These are phyloP conservation scores for Phoma sp. DNA, from an alignment of 2,329 filamentous ascomycete species.

Conservation along the genomic window DNA sequence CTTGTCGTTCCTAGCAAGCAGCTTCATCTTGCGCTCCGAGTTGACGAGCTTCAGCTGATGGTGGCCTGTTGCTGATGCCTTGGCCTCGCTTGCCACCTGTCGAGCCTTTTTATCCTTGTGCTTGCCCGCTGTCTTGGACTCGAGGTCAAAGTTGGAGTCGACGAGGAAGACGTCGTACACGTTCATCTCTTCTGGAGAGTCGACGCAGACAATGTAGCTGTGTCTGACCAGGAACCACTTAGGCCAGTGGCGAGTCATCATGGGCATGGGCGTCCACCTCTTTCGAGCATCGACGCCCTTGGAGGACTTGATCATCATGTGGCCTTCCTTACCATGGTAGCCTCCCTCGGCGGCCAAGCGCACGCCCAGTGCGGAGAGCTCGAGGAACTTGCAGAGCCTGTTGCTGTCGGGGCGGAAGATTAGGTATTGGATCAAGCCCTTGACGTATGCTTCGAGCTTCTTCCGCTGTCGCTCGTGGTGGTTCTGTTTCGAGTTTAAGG, in stretches of 20 bases:
- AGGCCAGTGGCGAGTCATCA: conserved; percentile 83
- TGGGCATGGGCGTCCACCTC: conserved; percentile 77
- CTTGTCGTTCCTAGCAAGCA: conserved; percentile 89
- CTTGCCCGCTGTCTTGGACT: conserved; percentile 67
- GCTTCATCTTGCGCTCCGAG: conserved; percentile 87
- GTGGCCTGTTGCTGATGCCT: conserved; percentile 71
- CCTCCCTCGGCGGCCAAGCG: conserved; percentile 93
- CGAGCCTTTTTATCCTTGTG: conserved; percentile 62
- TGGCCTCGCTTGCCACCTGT: conserved; percentile 70
- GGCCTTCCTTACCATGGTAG: conserved; percentile 97
- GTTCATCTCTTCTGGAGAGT: conserved; percentile 97
- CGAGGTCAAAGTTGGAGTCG: conserved; percentile 83
- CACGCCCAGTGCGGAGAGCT: conserved; percentile 91
- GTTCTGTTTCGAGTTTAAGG: conserved; percentile 56
- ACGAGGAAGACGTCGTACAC: conserved; percentile 99
- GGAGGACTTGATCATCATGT: conserved; percentile 87
- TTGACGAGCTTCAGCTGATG: conserved; percentile 90
- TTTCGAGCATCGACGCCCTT: conserved; percentile 88
- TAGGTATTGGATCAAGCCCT: conserved; percentile 93
- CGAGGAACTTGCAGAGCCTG: conserved; percentile 91
- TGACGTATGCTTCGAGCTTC: conserved; percentile 87
- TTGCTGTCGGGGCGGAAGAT: conserved; percentile 98
- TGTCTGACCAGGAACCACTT: conserved; percentile 99
- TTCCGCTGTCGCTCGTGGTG: conserved; percentile 84
- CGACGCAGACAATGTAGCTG: conserved; percentile 97